Evolutionary conservation across 2,329 filamentous ascomycete genomes (phyloP), one percentile per base, ranked within the genome.

Genomic region (Hortaea werneckii): DNA sequence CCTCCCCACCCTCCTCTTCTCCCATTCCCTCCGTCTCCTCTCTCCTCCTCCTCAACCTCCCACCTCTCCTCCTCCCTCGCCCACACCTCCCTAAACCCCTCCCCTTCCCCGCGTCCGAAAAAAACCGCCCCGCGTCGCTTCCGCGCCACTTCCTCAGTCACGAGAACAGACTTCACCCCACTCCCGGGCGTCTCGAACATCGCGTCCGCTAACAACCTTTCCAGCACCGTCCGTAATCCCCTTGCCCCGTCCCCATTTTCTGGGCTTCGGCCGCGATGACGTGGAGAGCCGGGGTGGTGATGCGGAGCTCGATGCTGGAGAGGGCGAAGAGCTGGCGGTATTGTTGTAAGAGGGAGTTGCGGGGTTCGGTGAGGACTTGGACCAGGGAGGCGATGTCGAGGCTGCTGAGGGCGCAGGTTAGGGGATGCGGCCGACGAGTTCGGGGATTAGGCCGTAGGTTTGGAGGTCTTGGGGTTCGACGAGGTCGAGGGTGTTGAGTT

Each of bases 391-490:
- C 68, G 51, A 79, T 73, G 44, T 77, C 76, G 1, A 98, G 74
- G 0, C 87, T 82, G 10, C 86, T 83, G 0, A 98, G 77, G 0
- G 92, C 86, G 50, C 87, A 88, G 41, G 88, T 84, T 48, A 95
- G 87, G 94, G 90, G 41, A 98, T 80, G 12, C 92, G 85, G n/a
- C 92, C 92, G 44, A 96, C 84, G n/a, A 95, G 74, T 67, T 95
- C 89, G 0, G 89, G 89, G 44, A 95, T 95, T 61, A 95, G 87
- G 10, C 89, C 73, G 3, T 63, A 61, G 3, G 77, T 78, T 26
- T 70, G 67, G 40, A 94, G 67, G 45, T 80, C 84, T 65, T 96
- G 88, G 27, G 95, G 75, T 66, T 96, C 89, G 43, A 79, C 70
- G 6, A 79, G 60, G 43, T 80, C 68, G 52, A 95, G 78, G 1